Evolutionary conservation across 2,329 filamentous ascomycete species (phyloP).

Genomic region (Helotiales sp.): DNA sequence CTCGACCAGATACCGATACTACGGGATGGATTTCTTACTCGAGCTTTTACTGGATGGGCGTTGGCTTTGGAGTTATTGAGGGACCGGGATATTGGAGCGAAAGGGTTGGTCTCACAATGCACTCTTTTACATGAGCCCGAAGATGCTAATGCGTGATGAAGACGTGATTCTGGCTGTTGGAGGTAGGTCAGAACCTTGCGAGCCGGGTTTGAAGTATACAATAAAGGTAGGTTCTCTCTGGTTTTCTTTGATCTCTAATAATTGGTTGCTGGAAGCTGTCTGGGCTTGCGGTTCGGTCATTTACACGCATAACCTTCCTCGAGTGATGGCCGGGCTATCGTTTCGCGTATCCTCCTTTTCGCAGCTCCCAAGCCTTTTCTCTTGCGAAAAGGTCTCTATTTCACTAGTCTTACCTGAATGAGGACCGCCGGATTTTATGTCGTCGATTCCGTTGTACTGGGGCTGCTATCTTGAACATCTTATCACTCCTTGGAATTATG

Average conservation of each 20-base stretch:
- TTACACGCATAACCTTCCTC: background rate
- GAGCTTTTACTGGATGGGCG: background rate
- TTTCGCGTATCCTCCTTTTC: too few relatives aligned
- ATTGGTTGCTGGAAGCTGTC: background rate
- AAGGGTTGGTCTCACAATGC: constrained; percentile 48
- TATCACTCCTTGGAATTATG: too few relatives aligned
- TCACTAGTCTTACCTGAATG: too few relatives aligned
- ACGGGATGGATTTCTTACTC: constrained; percentile 22
- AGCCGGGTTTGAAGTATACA: too few relatives aligned
- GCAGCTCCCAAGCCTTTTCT: too few relatives aligned
- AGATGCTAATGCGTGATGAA: constrained; percentile 34
- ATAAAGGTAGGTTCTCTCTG: background rate
- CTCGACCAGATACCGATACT: constrained; percentile 73
- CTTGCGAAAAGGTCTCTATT: too few relatives aligned
- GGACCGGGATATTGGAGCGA: constrained; percentile 13
- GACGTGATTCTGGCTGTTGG: constrained; percentile 16
- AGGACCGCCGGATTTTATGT: too few relatives aligned
- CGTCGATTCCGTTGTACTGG: too few relatives aligned
- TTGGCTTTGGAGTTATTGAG: constrained; percentile 10
- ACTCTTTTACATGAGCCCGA: constrained; percentile 25
- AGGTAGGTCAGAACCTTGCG: background rate
- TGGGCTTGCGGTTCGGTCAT: background rate
- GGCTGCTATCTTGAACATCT: too few relatives aligned
- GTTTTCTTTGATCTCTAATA: too few relatives aligned
- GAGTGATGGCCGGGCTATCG: too few relatives aligned